Evolutionary conservation across 2,329 filamentous ascomycete species (phyloP).

Genomic region (Calonectria crousiana): DNA sequence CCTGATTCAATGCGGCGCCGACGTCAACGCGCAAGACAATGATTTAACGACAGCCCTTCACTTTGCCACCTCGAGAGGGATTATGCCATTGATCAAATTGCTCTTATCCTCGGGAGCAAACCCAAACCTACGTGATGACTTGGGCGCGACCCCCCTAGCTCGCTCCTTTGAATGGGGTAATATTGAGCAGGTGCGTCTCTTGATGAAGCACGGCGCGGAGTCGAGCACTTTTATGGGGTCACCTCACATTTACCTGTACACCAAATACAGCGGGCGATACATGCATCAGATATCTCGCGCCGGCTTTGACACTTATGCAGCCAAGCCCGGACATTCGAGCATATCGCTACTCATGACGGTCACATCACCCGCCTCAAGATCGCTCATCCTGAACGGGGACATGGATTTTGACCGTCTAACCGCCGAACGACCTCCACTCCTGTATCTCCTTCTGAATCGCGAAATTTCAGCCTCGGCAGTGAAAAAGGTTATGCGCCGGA

Average conservation of each 20-base stretch:
- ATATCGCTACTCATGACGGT: constrained; percentile 18
- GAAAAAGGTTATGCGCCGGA: constrained; percentile 31
- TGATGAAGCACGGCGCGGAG: constrained; percentile 33
- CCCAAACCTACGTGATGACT: constrained; percentile 24
- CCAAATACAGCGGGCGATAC: not conserved
- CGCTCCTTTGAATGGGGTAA: not conserved
- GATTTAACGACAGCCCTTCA: constrained; percentile 29
- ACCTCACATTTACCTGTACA: not conserved
- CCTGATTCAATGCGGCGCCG: constrained; percentile 28
- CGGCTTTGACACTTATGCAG: constrained; percentile 29
- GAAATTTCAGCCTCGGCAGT: not conserved
- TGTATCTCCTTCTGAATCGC: not conserved
- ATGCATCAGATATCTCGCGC: constrained; percentile 22
- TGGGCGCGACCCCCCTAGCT: constrained; percentile 23
- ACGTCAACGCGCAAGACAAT: constrained; percentile 34
- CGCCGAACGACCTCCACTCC: constrained; percentile 28
- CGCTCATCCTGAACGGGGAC: constrained; percentile 29
- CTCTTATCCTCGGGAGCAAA: constrained; percentile 38
- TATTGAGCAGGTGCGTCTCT: constrained; percentile 6
- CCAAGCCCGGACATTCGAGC: not conserved
- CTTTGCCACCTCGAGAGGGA: constrained; percentile 6
- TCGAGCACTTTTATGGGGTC: constrained; percentile 16
- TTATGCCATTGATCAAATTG: not conserved
- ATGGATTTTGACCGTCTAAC: constrained; percentile 36
- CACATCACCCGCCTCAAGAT: not conserved